These are phyloP conservation scores for Trichoderma sp. DNA, from an alignment of 2,329 filamentous ascomycete species.

Conservation along the genomic window DNA sequence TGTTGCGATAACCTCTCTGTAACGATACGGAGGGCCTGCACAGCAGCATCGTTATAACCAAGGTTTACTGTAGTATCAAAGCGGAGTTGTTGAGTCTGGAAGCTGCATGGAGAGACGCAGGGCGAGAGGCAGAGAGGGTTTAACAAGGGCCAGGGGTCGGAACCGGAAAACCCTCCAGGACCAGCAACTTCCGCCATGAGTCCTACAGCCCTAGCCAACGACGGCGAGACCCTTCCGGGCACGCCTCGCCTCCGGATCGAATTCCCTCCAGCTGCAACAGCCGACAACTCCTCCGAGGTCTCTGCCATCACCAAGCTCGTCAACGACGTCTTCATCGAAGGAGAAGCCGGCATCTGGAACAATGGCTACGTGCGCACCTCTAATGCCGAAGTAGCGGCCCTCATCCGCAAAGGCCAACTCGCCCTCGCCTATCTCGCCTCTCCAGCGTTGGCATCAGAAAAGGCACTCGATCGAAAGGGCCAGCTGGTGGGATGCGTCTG, in stretches of 20 bases:
- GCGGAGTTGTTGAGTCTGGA: too few species aligned
- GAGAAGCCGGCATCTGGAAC: constrained; percentile 36
- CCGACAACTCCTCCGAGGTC: constrained; percentile 31
- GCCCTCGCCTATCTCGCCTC: constrained; percentile 33
- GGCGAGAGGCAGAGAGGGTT: too few species aligned
- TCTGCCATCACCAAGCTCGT: constrained; percentile 33
- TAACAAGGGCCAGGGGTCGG: neutral
- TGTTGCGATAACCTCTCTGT: neutral
- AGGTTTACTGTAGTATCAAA: neutral
- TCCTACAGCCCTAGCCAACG: neutral
- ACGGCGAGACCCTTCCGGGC: neutral
- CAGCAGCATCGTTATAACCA: neutral
- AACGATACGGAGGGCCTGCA: neutral
- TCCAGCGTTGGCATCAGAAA: neutral
- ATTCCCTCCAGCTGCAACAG: constrained; percentile 31
- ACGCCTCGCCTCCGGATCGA: constrained; percentile 29
- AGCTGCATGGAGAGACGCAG: too few species aligned
- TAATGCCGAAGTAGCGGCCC: constrained; percentile 30
- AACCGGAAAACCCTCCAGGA: neutral
- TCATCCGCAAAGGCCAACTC: constrained; percentile 34
- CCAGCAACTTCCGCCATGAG: neutral
- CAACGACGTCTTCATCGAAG: constrained; percentile 36
- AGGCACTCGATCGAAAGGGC: neutral
- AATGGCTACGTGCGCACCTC: constrained; percentile 36
- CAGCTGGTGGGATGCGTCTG: constrained; percentile 36